Base-by-base conservation (phyloP, 257 asterid species). In the Scutellaria minor region DNA sequence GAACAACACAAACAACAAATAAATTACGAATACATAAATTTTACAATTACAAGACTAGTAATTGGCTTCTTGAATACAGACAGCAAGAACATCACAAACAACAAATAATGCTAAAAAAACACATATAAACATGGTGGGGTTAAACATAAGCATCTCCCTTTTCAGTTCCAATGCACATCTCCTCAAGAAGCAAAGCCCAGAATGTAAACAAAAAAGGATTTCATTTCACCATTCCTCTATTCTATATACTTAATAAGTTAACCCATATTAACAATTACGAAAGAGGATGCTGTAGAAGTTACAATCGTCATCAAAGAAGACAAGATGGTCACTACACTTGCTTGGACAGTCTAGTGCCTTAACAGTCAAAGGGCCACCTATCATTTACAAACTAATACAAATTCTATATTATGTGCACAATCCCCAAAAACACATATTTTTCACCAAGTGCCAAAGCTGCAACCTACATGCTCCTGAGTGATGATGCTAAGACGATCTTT, bases 381-480 rank as follows among this genome's bases (percentile, higher is more conserved):
- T 78, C 66, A 82, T 88, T 80, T 84, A 89, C 89, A 70, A 44
- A 14, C 82, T 73, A 74, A 60, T 40, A 70, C 58, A 59, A 45
- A 77, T 74, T 62, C 81, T 64, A 75, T 64, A 75, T 60, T 82
- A 81, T 82, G 83, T 86, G 90, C 92, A 88, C 67, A 20, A 56
- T n/a, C 66, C 54, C 76, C 66, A 47, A 52, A 73, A 55, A 48
- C 71, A 46, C 76, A 12, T 20, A 2, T 47, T 68, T 44, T 55
- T 89, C 87, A 92, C 96, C 91, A 87, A 8, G 93, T 88, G 46
- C 99, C 99, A 64, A 94, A 94, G 93, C 97, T 91, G 89, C 90
- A 89, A 45, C 97, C 94, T 6, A 94, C 95, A 72, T 91, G 97
- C 77, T 94, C 96, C 77, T 89, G 98, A 57, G 95, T 83, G 66